phyloP scores from a whole-genome alignment of 1,284 basidiomycete species.

The Heterobasidion occidentale region DNA sequence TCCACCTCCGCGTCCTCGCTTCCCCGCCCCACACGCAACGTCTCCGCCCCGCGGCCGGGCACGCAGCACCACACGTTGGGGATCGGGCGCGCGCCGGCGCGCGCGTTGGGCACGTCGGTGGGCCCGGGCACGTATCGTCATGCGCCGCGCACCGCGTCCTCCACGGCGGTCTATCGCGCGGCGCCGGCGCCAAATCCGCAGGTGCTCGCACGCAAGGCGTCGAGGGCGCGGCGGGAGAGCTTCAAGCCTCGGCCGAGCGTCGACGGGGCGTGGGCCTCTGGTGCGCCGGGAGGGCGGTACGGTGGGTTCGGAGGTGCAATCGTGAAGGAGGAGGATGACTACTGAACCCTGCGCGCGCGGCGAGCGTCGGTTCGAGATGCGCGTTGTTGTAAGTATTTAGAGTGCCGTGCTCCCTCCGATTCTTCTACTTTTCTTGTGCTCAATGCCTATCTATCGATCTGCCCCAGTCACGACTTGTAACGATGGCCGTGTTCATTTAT shows the following conservation, averaged over 20 bases:
- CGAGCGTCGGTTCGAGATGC: no score
- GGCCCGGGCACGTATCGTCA: neutral
- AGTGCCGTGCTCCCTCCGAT: neutral
- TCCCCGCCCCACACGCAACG: conserved; percentile 17
- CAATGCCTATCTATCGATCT: neutral
- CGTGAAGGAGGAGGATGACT: conserved; percentile 25
- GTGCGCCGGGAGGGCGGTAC: conserved; percentile 14
- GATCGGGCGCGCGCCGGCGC: conserved; percentile 31
- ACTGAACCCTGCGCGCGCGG: neutral
- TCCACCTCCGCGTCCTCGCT: conserved; percentile 22
- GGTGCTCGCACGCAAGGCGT: conserved; percentile 33
- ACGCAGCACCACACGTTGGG: conserved; percentile 43
- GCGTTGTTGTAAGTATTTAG: neutral
- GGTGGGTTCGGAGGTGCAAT: conserved; percentile 22
- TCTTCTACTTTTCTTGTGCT: neutral
- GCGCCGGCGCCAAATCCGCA: conserved; percentile 12
- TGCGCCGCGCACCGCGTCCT: neutral
- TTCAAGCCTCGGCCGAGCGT: conserved; percentile 70
- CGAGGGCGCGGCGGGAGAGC: conserved; percentile 54
- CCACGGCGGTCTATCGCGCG: neutral
- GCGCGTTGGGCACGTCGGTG: conserved; percentile 10
- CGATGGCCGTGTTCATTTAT: neutral
- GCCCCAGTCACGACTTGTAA: neutral
- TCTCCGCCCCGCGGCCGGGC: conserved; percentile 33
- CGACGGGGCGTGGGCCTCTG: conserved; percentile 26